Conservation (phyloP, 352 stramenopile genomes). For the Saprolegnia diclina region DNA sequence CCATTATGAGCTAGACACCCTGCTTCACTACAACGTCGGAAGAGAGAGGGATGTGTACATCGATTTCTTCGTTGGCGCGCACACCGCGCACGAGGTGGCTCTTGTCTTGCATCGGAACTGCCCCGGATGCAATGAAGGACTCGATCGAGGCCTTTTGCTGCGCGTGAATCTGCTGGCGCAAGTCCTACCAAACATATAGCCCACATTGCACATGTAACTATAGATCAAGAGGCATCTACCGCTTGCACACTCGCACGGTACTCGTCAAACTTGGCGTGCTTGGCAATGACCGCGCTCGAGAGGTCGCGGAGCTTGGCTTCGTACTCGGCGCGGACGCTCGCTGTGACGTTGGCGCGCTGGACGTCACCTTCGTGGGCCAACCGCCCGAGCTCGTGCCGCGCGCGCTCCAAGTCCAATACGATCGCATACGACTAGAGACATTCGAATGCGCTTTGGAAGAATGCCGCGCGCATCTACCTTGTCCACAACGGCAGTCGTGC, state of each 20-base stretch:
- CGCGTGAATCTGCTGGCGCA: conserved; percentile 48
- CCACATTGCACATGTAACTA: not conserved
- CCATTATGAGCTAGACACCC: conserved; percentile 35
- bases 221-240: not conserved
- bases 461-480: conserved; percentile 22
- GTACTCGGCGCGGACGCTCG: conserved; percentile 46
- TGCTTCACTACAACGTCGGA: not conserved
- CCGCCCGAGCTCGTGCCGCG: conserved; percentile 13
- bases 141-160: conserved; percentile 51
- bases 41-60: not conserved
- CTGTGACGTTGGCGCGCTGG: conserved; percentile 40
- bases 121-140: conserved; percentile 52
- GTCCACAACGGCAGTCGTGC: conserved; percentile 12
- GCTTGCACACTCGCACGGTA: conserved; percentile 52
- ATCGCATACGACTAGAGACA: conserved; percentile 18
- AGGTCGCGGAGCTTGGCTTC: conserved; percentile 51
- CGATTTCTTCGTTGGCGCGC: conserved; percentile 35
- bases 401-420: conserved; percentile 21
- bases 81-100: conserved; percentile 41
- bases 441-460: not conserved
- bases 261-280: conserved; percentile 58
- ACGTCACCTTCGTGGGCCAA: conserved; percentile 28
- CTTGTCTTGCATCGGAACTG: conserved; percentile 51
- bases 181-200: conserved; percentile 29
- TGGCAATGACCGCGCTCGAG: conserved; percentile 44